These are phyloP conservation scores for Coemansia sp. DNA, from an alignment of 192 early-diverging fungal species.

Conservation along the genomic window DNA sequence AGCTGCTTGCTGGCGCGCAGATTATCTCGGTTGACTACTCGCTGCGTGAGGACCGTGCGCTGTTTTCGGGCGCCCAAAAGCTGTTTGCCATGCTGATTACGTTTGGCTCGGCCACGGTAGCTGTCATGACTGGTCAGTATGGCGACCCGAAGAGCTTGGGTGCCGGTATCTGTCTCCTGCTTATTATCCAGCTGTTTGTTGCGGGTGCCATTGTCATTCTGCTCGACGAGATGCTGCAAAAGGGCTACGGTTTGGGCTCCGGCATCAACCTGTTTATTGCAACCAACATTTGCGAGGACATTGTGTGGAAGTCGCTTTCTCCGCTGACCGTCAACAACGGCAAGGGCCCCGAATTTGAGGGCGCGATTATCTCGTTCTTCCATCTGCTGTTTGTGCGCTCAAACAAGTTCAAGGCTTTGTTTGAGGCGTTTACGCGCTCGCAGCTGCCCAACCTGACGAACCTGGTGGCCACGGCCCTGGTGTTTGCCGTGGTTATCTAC, in stretches of 20 bases:
- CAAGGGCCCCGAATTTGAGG: slow-evolving; percentile 98
- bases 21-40: slow-evolving; percentile 99
- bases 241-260: slow-evolving; percentile 99
- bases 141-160: slow-evolving; percentile 96
- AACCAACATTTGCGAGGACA: slow-evolving; percentile 99
- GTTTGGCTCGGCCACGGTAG: slow-evolving; percentile 96
- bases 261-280: slow-evolving; percentile 99
- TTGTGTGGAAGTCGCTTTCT: slow-evolving; percentile 98
- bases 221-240: slow-evolving; percentile 98
- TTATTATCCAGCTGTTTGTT: slow-evolving; percentile 96
- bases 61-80: slow-evolving; percentile 99
- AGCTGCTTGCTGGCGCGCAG: slow-evolving; percentile 96
- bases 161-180: slow-evolving; percentile 91
- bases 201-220: slow-evolving; percentile 97
- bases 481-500: slow-evolving; percentile 90
- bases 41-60: slow-evolving; percentile 96
- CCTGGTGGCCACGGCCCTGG: slow-evolving; percentile 83
- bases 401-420: slow-evolving; percentile 95
- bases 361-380: slow-evolving; percentile 93
- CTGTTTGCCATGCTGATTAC: slow-evolving; percentile 98
- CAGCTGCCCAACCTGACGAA: slow-evolving; percentile 87
- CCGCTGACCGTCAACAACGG: slow-evolving; percentile 98
- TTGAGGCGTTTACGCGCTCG: slow-evolving; percentile 94
- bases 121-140: slow-evolving; percentile 97
- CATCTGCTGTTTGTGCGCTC: slow-evolving; percentile 91